Conservation (phyloP, 768 basidiomycete genomes). For the Tylopilus vinaceipallidus region DNA sequence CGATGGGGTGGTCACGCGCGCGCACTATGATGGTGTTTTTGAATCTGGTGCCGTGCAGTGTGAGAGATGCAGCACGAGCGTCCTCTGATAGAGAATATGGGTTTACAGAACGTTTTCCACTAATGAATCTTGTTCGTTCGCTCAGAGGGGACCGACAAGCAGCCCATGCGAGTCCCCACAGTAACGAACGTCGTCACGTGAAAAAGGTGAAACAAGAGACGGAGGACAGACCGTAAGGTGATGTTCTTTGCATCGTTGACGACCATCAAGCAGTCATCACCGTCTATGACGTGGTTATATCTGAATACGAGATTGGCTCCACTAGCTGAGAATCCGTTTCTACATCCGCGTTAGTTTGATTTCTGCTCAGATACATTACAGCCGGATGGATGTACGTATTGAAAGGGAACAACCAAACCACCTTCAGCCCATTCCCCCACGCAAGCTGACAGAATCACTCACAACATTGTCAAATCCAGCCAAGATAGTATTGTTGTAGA, state of each 20-base stretch:
- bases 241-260: constrained; percentile 56
- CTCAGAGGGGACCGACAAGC: constrained; percentile 50
- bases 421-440: background rate
- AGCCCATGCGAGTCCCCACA: constrained; percentile 61
- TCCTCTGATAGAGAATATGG: constrained; percentile 35
- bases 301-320: background rate
- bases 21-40: background rate
- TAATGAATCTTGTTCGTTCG: constrained; percentile 44
- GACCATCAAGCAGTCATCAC: constrained; percentile 62
- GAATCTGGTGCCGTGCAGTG: background rate
- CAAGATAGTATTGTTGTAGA: constrained; percentile 53
- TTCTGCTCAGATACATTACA: too few relatives aligned
- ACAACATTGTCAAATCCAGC: constrained; percentile 45
- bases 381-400: background rate
- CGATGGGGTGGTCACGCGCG: background rate
- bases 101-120: constrained; percentile 59
- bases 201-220: background rate
- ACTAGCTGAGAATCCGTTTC: background rate
- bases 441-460: background rate
- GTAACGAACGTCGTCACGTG: constrained; percentile 21
- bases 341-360: background rate
- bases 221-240: constrained; percentile 38
- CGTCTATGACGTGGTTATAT: constrained; percentile 51
- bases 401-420: background rate
- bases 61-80: background rate